Base-by-base conservation (phyloP, 139 green algal genomes). In the Asterochloris erici region DNA sequence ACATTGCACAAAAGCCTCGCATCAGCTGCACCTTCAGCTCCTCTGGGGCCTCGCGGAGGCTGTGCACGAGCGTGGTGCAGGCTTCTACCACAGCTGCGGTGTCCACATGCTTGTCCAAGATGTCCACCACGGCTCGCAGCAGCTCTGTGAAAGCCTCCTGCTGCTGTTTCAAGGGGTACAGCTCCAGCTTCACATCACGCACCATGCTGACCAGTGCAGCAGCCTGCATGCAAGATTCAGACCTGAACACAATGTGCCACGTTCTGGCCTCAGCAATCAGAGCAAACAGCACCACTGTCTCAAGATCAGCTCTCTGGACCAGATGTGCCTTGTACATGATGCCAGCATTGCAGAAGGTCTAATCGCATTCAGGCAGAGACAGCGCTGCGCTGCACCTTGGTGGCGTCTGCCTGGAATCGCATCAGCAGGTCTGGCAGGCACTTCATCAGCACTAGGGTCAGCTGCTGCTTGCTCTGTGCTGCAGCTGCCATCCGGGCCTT, bases 171-270 rank as follows among this genome's bases (percentile, higher is more conserved):
- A 95, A 85, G 23, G 83, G 83, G 75, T 88, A 95, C 26, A 92
- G 68, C 79, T 95, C 91, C 81, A 95, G 79, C 63, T 89, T 86
- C 54, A 95, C 78, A 17, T 90, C 74, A 9, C 84, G 82, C 10
- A 92, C 69, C 0, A 90, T 29, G 1, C 76, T 64, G 28, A 90
- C 84, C 73, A 95, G 87, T 0, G 88, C 81, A 19, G 86, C 86
- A n/a, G 83, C 86, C 91, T 93, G 86, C 66, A 23, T 16, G 11
- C 38, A 54, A 54, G 38, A 15, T 71, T 23, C 66, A 71, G 66
- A 9, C 19, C 66, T 26, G 66, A 71, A 23, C 66, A 71, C 21
- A 71, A 9, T 71, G 66, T 54, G 38, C 2, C 2, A 71, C 2
- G 66, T 71, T 23, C 66, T 71, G 21, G 66, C 21, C 66, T 71